Conservation (phyloP, 768 basidiomycete species). For the Tylopilus sp. region DNA sequence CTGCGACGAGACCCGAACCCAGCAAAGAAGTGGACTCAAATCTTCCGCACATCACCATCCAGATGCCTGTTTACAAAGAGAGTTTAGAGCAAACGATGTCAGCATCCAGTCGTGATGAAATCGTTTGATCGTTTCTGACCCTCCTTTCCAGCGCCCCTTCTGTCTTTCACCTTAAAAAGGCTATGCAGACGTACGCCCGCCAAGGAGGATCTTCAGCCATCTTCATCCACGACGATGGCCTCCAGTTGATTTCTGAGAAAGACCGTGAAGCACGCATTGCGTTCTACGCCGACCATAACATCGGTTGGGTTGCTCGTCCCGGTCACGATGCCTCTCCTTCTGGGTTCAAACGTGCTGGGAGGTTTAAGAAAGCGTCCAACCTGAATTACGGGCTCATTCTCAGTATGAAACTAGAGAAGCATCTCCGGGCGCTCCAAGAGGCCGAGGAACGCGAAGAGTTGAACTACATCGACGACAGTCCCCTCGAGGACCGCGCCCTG, state of each 20-base stretch:
- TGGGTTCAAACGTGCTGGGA: slow-evolving; percentile 50
- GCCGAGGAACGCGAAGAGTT: slow-evolving; percentile 41
- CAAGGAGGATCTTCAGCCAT: slow-evolving; percentile 59
- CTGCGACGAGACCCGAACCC: slow-evolving; percentile 57
- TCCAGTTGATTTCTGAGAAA: slow-evolving; percentile 44
- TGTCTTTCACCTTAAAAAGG: slow-evolving; percentile 61
- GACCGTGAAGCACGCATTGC: slow-evolving; percentile 47
- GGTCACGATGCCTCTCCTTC: slow-evolving; percentile 29
- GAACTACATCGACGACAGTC: slow-evolving; percentile 37
- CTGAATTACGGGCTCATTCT: slow-evolving; percentile 73
- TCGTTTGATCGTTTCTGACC: neutral
- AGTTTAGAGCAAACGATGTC: slow-evolving; percentile 80
- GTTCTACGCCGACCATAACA: slow-evolving; percentile 55
- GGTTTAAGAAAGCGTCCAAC: slow-evolving; percentile 94
- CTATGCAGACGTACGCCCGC: slow-evolving; percentile 62
- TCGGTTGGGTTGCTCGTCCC: slow-evolving; percentile 61
- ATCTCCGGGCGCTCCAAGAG: slow-evolving; percentile 37
- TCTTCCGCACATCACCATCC: slow-evolving; percentile 73
- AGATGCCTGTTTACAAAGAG: slow-evolving; percentile 89
- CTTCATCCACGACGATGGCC: slow-evolving; percentile 61
- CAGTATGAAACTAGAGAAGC: slow-evolving; percentile 33
- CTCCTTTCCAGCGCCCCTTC: slow-evolving; percentile 51
- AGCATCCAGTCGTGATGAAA: slow-evolving; percentile 24
- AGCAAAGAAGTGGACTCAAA: slow-evolving; percentile 60
- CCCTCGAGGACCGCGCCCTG: slow-evolving; percentile 69